These are phyloP conservation scores for Myxozyma neotropica DNA, from an alignment of 805 yeast genomes.

Conservation along the genomic window DNA sequence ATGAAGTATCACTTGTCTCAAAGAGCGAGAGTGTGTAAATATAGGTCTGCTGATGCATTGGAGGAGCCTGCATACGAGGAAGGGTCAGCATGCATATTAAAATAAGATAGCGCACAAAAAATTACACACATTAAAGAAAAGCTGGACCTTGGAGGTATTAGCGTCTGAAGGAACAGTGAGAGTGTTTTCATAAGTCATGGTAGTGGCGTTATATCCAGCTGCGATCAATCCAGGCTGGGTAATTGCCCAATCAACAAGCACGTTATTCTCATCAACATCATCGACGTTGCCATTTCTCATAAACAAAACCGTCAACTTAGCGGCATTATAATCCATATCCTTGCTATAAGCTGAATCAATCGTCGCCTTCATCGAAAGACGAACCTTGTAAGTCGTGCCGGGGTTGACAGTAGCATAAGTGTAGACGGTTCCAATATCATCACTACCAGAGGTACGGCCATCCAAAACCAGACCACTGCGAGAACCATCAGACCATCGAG, in stretches of 20 bases:
- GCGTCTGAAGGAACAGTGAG: background rate
- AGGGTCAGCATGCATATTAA: too few relatives aligned
- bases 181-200: background rate
- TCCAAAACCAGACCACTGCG: slow-evolving; percentile 4
- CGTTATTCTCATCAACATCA: background rate
- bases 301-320: background rate
- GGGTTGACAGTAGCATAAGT: background rate
- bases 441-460: background rate
- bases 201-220: background rate
- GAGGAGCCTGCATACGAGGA: slow-evolving; percentile 1
- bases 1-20: background rate
- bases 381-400: slow-evolving; percentile 1
- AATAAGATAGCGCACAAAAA: too few relatives aligned
- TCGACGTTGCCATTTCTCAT: background rate
- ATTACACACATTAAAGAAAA: background rate
- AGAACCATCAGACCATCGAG: slow-evolving; percentile 12
- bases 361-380: slow-evolving; percentile 1
- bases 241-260: slow-evolving; percentile 1
- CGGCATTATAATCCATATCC: background rate
- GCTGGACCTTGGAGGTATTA: background rate
- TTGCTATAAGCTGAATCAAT: background rate
- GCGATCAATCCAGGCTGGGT: background rate
- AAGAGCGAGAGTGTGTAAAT: background rate
- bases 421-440: slow-evolving; percentile 7
- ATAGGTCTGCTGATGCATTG: slow-evolving; percentile 1